These are phyloP conservation scores for Aspergillus avenaceus DNA, from an alignment of 495 filamentous ascomycete genomes.

Conservation along the genomic window DNA sequence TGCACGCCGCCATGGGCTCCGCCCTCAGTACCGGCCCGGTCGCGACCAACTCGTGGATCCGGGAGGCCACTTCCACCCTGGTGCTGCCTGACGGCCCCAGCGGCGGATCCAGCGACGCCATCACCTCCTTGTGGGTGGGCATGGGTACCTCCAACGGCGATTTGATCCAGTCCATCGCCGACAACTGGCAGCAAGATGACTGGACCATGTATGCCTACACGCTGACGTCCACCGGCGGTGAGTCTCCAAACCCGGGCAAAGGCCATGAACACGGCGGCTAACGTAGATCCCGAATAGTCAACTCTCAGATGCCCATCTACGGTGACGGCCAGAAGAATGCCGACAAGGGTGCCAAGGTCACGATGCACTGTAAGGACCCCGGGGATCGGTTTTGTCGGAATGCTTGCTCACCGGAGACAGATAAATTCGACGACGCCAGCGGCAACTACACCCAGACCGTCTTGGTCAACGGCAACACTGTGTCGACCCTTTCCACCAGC, in stretches of 20 bases:
- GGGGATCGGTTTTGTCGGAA: background rate
- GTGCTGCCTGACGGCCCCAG: slow-evolving; percentile 29
- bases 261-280: background rate
- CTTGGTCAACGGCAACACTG: slow-evolving; percentile 27
- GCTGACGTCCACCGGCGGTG: slow-evolving; percentile 23
- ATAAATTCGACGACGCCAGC: slow-evolving; percentile 35
- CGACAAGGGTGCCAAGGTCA: slow-evolving; percentile 20
- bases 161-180: slow-evolving; percentile 33
- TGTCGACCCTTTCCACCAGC: slow-evolving; percentile 37
- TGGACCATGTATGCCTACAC: slow-evolving; percentile 30
- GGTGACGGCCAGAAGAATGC: slow-evolving; percentile 16
- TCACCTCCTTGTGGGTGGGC: slow-evolving; percentile 30
- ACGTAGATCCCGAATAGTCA: slow-evolving; percentile 7
- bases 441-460: slow-evolving; percentile 39
- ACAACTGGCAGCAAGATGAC: slow-evolving; percentile 20
- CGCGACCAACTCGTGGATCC: slow-evolving; percentile 27
- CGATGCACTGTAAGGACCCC: slow-evolving; percentile 26
- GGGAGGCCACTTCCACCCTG: slow-evolving; percentile 33
- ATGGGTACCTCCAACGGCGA: slow-evolving; percentile 37
- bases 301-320: slow-evolving; percentile 26
- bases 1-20: slow-evolving; percentile 24
- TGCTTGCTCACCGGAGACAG: slow-evolving; percentile 1
- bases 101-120: slow-evolving; percentile 15
- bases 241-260: no score
- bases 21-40: slow-evolving; percentile 37